Evolutionary conservation across 1,284 basidiomycete species (phyloP), one percentile per base, ranked within the genome.

Genomic region (Phlebopus sp.): DNA sequence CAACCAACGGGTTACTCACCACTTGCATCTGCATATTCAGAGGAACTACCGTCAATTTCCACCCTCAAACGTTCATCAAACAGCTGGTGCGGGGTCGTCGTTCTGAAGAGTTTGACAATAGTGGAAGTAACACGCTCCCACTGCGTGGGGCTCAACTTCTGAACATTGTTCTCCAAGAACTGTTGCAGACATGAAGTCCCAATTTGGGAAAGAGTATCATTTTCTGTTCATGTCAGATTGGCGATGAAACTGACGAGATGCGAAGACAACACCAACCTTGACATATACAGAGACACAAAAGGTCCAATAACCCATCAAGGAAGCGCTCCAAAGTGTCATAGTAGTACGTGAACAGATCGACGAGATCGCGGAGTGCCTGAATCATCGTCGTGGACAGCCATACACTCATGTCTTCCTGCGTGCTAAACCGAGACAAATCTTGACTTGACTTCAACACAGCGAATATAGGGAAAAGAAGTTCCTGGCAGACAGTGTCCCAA

Each of bases 331-430:
- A 70, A 10, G 86, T 94, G 53, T 92, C 90, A 67, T 98, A 99
- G 72, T 94, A 97, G 71, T 84, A 92, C 2, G 97, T 97, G 69
- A 97, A 99, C 17, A 99, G 79, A 63, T 97, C 92, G 53, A 99
- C 91, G 54, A 99, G 77, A 68, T 98, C 92, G 30, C 97, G 83
- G 48, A 99, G 77, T 1, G 97, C 97, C 65, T 99, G 96, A 47
- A 99, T 98, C 87, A 99, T 95, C 1, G 97, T 99, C 7, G 97
- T 98, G 37, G 94, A 97, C 40, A 99, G 72, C 97, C 97, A 99
- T 13, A 99, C 95, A 59, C 93, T 97, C 93, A 98, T 97, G 60
- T 99, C 97, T 65, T 99, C 97, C 62, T 97, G 92, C 2, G 92
- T 95, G 63, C 79, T 91, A 75, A 98, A 98, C 23, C 94, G 82